These are phyloP conservation scores for Phytophthora sp. DNA, from an alignment of 352 stramenopile species.

Conservation along the genomic window DNA sequence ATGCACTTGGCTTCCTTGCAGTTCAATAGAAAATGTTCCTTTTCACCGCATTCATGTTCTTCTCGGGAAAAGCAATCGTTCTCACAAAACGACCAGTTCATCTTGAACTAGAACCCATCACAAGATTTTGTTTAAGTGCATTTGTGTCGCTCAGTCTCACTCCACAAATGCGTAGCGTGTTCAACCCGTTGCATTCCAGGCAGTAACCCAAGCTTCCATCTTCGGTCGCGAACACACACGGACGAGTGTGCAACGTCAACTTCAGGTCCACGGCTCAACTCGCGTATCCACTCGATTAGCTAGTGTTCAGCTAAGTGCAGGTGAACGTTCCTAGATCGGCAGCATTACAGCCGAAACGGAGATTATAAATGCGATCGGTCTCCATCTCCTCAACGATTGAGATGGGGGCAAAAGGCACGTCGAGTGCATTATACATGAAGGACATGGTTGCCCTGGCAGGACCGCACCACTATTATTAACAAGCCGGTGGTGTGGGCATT, in stretches of 20 bases:
- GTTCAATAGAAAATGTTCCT: too few relatives aligned
- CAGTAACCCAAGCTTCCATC: conserved; percentile 3
- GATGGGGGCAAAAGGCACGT: neutral
- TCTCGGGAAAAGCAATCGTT: too few relatives aligned
- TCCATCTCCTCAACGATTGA: too few relatives aligned
- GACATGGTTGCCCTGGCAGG: neutral
- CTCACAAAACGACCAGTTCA: too few relatives aligned
- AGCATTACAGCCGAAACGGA: neutral
- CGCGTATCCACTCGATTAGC: neutral
- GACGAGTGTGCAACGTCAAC: conserved; percentile 11
- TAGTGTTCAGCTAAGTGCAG: conserved; percentile 10
- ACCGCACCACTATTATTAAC: neutral
- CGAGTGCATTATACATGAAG: too few relatives aligned
- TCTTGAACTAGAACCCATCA: too few relatives aligned
- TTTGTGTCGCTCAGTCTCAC: too few relatives aligned
- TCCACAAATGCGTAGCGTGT: neutral
- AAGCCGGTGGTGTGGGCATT: too few relatives aligned
- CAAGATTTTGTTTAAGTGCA: too few relatives aligned
- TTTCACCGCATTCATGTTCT: too few relatives aligned
- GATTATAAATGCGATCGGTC: too few relatives aligned
- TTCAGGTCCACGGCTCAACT: conserved; percentile 5
- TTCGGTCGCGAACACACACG: neutral
- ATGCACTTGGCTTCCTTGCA: neutral
- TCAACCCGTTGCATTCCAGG: conserved; percentile 1
- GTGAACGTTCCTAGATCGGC: neutral